Evolutionary conservation across 1,284 basidiomycete species (phyloP).

Genomic region (Leccinum subrobustum): DNA sequence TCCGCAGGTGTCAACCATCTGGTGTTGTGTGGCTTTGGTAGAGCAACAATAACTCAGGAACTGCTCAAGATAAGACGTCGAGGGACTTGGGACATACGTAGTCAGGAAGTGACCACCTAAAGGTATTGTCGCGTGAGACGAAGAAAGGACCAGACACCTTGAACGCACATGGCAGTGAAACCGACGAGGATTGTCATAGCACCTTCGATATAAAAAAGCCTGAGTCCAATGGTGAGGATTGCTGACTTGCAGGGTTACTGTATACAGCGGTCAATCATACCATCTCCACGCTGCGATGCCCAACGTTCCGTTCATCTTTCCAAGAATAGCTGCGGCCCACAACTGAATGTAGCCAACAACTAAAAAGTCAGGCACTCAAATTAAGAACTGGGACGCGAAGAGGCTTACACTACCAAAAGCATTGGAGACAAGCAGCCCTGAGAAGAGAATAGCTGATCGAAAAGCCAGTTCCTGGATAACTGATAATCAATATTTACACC

Average conservation of each 20-base stretch:
- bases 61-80: not conserved
- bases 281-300: constrained; percentile 75
- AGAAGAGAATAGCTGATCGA: constrained; percentile 68
- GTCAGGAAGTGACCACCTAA: constrained; percentile 54
- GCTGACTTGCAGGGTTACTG: too few relatives aligned
- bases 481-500: not conserved
- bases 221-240: not conserved
- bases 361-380: not conserved
- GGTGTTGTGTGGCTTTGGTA: constrained; percentile 60
- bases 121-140: not conserved
- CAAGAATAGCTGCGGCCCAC: constrained; percentile 63
- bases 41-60: not conserved
- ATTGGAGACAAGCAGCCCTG: constrained; percentile 68
- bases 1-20: constrained; percentile 61
- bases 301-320: constrained; percentile 63
- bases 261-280: constrained; percentile 32
- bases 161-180: constrained; percentile 51
- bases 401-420: constrained; percentile 67
- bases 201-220: constrained; percentile 69
- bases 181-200: constrained; percentile 56
- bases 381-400: constrained; percentile 41
- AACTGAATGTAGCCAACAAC: not conserved
- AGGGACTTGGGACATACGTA: constrained; percentile 38
- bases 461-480: constrained; percentile 61
- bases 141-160: not conserved